Evolutionary conservation across 106 monocot species (phyloP).

Genomic region (Acanthochlamys bracteata): DNA sequence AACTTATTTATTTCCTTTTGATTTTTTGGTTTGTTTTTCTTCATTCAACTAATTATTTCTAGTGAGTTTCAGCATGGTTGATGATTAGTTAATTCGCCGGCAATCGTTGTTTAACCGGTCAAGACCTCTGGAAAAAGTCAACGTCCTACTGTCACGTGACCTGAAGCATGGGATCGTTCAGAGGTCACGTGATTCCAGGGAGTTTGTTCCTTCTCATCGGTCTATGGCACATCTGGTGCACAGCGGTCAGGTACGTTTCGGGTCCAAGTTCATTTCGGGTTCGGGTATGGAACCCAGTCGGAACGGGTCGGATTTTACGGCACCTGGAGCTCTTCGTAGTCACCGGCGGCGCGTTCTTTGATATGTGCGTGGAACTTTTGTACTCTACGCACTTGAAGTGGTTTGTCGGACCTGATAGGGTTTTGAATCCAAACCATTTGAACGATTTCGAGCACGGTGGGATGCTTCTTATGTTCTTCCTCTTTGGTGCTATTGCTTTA

Average conservation of each 20-base stretch:
- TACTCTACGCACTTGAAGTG: slow-evolving; percentile 76
- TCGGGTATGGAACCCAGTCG: slow-evolving; percentile 60
- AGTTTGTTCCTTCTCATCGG: slow-evolving; percentile 81
- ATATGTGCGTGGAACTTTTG: slow-evolving; percentile 89
- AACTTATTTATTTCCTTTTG: too few species aligned
- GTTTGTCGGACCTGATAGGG: slow-evolving; percentile 41
- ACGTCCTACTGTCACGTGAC: not conserved
- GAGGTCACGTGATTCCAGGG: slow-evolving; percentile 88
- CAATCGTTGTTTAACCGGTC: too few species aligned
- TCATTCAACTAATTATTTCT: too few species aligned
- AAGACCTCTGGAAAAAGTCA: not conserved
- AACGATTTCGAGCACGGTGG: slow-evolving; percentile 98
- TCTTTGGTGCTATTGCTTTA: slow-evolving; percentile 64
- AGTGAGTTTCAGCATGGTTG: too few species aligned
- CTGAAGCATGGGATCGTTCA: slow-evolving; percentile 78
- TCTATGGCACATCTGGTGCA: slow-evolving; percentile 79
- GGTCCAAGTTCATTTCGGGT: slow-evolving; percentile 61
- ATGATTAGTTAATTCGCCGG: too few species aligned
- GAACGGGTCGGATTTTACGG: slow-evolving; percentile 22
- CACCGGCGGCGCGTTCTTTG: slow-evolving; percentile 58
- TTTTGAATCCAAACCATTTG: slow-evolving; percentile 82
- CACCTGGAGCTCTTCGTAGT: slow-evolving; percentile 84
- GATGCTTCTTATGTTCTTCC: slow-evolving; percentile 98
- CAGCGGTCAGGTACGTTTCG: slow-evolving; percentile 52
- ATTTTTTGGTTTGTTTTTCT: too few species aligned